These are phyloP conservation scores for Conringia planisiliqua DNA, from an alignment of 345 rosid genomes.

Conservation along the genomic window DNA sequence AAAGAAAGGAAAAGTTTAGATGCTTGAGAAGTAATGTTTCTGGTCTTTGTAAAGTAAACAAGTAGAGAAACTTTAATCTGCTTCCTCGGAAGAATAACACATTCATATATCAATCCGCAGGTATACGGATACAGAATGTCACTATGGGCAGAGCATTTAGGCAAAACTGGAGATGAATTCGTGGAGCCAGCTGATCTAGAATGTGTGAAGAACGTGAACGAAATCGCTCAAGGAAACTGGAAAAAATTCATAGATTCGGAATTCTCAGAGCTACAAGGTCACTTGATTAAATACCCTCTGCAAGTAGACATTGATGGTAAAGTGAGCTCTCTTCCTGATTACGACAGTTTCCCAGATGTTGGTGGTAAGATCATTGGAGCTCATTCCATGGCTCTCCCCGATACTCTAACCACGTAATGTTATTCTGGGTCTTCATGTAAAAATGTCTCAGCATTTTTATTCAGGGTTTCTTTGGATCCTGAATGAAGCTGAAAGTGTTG, in stretches of 20 bases:
- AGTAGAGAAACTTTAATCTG: background rate
- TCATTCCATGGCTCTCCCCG: constrained; percentile 53
- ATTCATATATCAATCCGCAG: constrained; percentile 41
- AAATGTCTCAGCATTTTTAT: background rate
- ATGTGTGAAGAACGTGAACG: constrained; percentile 63
- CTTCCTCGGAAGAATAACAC: background rate
- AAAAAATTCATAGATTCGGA: constrained; percentile 36
- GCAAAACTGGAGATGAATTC: constrained; percentile 37
- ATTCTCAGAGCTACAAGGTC: constrained; percentile 54
- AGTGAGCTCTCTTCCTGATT: constrained; percentile 52
- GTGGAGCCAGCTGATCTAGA: constrained; percentile 51
- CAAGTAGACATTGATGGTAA: constrained; percentile 55
- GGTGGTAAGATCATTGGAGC: constrained; percentile 82
- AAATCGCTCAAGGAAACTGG: constrained; percentile 68
- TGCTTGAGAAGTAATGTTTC: too few species aligned
- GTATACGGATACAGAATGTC: constrained; percentile 91
- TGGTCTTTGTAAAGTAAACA: background rate
- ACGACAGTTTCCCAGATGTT: constrained; percentile 75
- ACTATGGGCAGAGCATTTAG: constrained; percentile 92
- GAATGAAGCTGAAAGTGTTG: constrained; percentile 13
- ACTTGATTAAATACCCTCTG: constrained; percentile 81
- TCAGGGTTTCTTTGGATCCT: constrained; percentile 12
- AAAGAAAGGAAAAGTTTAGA: background rate
- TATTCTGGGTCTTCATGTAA: too few species aligned
- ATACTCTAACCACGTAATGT: constrained; percentile 63